Base-by-base conservation (phyloP, 192 early-diverging fungal genomes). In the Podila clonocystis region DNA sequence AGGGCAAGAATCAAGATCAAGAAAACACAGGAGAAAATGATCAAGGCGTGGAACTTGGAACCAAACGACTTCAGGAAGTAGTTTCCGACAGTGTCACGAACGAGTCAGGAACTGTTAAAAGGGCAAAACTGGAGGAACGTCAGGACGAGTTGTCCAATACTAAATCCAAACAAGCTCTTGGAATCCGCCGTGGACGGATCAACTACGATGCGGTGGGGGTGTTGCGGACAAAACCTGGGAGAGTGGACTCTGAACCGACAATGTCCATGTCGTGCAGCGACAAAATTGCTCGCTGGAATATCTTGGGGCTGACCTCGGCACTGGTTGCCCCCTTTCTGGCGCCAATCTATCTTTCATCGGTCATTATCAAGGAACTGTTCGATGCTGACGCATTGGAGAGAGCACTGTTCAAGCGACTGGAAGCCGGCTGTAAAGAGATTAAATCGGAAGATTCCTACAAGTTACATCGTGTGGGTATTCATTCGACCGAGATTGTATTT, bases 201-300 rank as follows among this genome's bases (percentile, higher is more conserved):
- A 86, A 88, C 57, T 92, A 89, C 68, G 69, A 80, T 22, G 52
- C 82, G 13, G 66, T 91, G 0, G 93, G 93, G 1, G 85, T 88
- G 7, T 61, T 94, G 71, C 85, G 94, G 64, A 95, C 94, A 11
- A 95, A 95, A 73, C 94, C 94, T 26, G 89, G 89, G 12, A 82
- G 94, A 22, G 70, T 87, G 5, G 94, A 95, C 84, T 87, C 92
- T 20, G 93, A 95, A 29, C 88, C 89, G 45, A 91, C 90, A 15
- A 24, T 87, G 22, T 92, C 84, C 62, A 94, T 95, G 93, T 93
- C 91, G 7, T 94, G 93, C 74, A 95, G 94, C 74, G 97, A 98
- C 85, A 98, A 98, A 79, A 88, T 98, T 17, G 93, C 95, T 0
- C 89, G 88, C 34, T 98, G 97, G 97, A 93, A 89, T 63, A 87